Percentiles rank a stretch among this genome's conserved stretches.
These are phyloP conservation scores for Cinnamomum chago DNA, from an alignment of 164 flowering plant species.

Conservation along the genomic window DNA sequence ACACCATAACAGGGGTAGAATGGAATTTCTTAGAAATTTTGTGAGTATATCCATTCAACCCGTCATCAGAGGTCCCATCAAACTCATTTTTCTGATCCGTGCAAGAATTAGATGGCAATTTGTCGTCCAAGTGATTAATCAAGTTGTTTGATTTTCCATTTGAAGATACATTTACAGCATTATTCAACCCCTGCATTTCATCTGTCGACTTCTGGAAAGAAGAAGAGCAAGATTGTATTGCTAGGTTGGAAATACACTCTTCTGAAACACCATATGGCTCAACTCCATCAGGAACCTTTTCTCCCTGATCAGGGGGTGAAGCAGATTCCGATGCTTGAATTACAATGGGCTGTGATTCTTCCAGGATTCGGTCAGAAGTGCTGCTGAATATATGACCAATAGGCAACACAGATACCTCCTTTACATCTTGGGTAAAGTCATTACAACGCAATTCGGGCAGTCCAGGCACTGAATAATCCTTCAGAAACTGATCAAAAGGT, in stretches of 20 bases:
- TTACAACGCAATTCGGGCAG: background rate
- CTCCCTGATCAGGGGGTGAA: background rate
- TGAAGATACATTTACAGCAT: background rate
- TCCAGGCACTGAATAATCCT: background rate
- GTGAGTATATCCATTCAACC: constrained; percentile 17
- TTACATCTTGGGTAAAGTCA: background rate
- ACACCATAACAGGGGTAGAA: constrained; percentile 25
- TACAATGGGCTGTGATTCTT: background rate
- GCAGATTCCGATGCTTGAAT: background rate
- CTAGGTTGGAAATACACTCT: constrained; percentile 3
- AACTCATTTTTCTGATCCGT: background rate
- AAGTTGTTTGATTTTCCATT: background rate
- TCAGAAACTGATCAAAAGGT: constrained; percentile 6
- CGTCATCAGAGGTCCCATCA: constrained; percentile 16
- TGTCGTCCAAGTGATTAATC: background rate
- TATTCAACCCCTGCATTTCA: constrained; percentile 6
- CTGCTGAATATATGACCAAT: background rate
- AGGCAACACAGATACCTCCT: background rate
- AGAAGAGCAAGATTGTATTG: constrained; percentile 2
- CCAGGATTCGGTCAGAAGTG: background rate
- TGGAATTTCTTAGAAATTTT: constrained; percentile 32
- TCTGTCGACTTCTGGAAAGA: constrained; percentile 5
- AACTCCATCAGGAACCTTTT: constrained; percentile 4
- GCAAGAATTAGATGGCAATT: background rate
- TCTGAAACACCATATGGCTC: background rate